Evolutionary conservation across 1,284 basidiomycete genomes (phyloP), one percentile per base, ranked within the genome.

Genomic region (Laetiporus sulphureus): DNA sequence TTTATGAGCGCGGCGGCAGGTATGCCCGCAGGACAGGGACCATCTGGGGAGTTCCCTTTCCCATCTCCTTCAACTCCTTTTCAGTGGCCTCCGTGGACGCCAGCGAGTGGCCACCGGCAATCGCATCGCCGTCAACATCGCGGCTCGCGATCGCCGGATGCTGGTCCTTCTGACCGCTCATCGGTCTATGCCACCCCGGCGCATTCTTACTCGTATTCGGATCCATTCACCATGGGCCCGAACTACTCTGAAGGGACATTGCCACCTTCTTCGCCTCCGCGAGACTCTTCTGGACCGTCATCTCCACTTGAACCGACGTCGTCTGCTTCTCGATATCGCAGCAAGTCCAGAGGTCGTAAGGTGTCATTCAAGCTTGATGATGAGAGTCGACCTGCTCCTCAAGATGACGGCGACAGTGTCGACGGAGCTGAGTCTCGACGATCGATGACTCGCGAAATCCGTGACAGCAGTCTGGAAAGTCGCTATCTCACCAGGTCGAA

Each of bases 181-280:
- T 54, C 58, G 15, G 32, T 48, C 38, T 61, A 63, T 44, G 54
- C 57, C 3, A 68, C 68, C n/a, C 68, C 70, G 3, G 62, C 56
- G 6, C 65, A 65, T 46, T 54, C 54, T 8, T 63, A 67, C 38
- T 56, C 63, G 5, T 65, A 68, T n/a, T n/a, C n/a, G n/a, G n/a
- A n/a, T 47, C 61, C 64, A 10, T 64, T 64, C 50, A 42, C 57
- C 18, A 69, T 63, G 41, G 60, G 72, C 49, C 67, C 71, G 2
- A 54, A 54, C 23, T 61, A 64, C 44, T 73, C 72, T 2, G 58
- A 54, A 37, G 70, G 63, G 5, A 71, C 72, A 0, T 47, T 69
- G 24, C 72, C 72, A 4, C 73, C 72, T 15, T 67, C 67, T 31
- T 71, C 71, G 3, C 70, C 72, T 19, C 47, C 13, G 25, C 13